Evolutionary conservation across 139 green algal species (phyloP).

Genomic region (Desmodesmus armatus): DNA sequence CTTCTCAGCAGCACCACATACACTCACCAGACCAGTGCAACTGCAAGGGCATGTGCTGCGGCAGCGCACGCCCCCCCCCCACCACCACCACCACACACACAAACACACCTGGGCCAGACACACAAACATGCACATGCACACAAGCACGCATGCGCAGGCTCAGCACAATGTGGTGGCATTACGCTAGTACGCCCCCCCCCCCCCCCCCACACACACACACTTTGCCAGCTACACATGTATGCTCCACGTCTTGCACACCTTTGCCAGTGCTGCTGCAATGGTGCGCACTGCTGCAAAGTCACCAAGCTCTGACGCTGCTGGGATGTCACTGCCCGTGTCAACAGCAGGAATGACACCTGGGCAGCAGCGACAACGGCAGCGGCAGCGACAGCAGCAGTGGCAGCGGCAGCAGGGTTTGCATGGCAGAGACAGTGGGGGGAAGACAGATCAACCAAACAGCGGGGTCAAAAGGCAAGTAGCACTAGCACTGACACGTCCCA

Average conservation of each 20-base stretch:
- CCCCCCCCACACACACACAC: no score
- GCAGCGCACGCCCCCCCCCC: no score
- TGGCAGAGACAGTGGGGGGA: not conserved
- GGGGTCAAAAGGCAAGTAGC: not conserved
- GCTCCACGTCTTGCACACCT: no score
- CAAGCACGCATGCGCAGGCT: no score
- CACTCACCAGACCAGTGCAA: no score
- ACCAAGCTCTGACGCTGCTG: slow-evolving; percentile 30
- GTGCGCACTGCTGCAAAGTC: no score
- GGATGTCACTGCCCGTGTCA: slow-evolving; percentile 44
- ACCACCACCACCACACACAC: no score
- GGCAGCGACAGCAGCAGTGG: not conserved
- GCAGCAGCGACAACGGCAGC: slow-evolving; percentile 47
- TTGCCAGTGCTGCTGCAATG: slow-evolving; percentile 38
- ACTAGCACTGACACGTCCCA: not conserved
- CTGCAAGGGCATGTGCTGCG: no score
- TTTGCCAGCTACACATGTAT: no score
- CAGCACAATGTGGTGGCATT: no score
- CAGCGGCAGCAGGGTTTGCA: not conserved
- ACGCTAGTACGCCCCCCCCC: not conserved
- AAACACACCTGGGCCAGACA: no score
- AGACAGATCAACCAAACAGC: not conserved
- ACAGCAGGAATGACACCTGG: slow-evolving; percentile 47
- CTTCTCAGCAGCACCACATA: not conserved
- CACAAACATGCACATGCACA: no score